A percentile compares a stretch with the other conserved stretches of the same genome.
phyloP scores from a whole-genome alignment of 257 asterid species.

The Mentha longifolia region DNA sequence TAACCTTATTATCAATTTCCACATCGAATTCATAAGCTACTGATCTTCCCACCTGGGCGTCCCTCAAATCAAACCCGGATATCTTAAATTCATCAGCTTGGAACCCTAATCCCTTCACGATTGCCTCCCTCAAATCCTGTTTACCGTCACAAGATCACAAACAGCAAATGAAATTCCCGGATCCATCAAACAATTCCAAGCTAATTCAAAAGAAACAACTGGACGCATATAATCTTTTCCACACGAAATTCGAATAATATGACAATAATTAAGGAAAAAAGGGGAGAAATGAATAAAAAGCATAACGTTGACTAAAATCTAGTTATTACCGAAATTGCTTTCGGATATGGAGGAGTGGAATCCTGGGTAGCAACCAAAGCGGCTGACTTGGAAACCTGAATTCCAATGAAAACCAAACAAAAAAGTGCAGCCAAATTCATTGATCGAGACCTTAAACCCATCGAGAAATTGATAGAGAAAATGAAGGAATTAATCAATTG shows the following conservation, averaged over 20 bases:
- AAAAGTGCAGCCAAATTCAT: slow-evolving; percentile 24
- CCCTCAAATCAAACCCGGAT: slow-evolving; percentile 88
- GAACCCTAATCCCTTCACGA: slow-evolving; percentile 91
- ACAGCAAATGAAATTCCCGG: background rate
- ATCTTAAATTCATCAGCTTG: slow-evolving; percentile 76
- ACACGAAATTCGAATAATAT: background rate
- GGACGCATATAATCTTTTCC: background rate
- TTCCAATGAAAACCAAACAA: slow-evolving; percentile 40
- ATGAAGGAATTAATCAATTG: slow-evolving; percentile 1
- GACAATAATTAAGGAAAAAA: background rate
- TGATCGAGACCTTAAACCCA: slow-evolving; percentile 47
- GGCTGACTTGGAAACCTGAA: slow-evolving; percentile 37
- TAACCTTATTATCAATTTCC: slow-evolving; percentile 78
- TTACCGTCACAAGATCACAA: background rate
- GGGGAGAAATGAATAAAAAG: background rate
- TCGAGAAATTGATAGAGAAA: background rate
- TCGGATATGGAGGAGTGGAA: slow-evolving; percentile 50
- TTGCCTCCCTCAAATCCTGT: slow-evolving; percentile 88
- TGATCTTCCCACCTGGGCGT: slow-evolving; percentile 80
- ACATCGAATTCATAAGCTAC: slow-evolving; percentile 92
- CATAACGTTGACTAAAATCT: background rate
- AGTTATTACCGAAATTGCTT: slow-evolving; percentile 59
- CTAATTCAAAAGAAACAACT: background rate
- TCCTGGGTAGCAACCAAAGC: slow-evolving; percentile 47
- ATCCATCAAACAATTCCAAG: background rate